These are phyloP conservation scores for Ambrosia artemisiifolia DNA, from an alignment of 129 eudicot species.

Conservation along the genomic window DNA sequence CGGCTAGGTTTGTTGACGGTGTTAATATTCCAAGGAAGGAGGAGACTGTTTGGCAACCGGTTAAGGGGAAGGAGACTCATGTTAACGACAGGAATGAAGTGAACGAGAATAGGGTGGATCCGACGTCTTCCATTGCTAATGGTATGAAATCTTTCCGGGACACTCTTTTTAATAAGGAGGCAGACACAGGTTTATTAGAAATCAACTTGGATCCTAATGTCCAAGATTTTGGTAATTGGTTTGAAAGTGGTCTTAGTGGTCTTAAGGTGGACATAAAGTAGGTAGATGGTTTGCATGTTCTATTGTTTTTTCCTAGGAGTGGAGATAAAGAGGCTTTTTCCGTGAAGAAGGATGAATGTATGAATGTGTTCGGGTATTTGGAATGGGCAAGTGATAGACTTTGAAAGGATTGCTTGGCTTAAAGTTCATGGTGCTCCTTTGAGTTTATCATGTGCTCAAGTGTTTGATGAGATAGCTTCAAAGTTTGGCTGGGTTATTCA, in stretches of 20 bases:
- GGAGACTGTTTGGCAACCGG: background rate
- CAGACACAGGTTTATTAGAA: background rate
- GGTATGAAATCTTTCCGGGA: background rate
- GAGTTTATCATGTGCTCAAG: background rate
- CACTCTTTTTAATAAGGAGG: background rate
- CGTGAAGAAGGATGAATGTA: background rate
- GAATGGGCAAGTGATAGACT: background rate
- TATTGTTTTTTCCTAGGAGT: background rate
- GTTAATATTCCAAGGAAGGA: background rate
- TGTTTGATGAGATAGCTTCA: background rate
- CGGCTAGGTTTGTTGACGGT: background rate
- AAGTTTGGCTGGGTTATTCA: background rate
- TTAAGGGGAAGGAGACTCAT: background rate
- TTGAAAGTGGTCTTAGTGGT: background rate
- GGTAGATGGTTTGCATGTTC: background rate
- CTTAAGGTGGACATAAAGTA: background rate
- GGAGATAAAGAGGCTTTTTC: background rate
- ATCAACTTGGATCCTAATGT: background rate
- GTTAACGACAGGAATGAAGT: background rate
- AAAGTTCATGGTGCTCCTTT: too few relatives aligned
- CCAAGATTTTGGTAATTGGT: background rate
- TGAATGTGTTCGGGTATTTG: background rate
- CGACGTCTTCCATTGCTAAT: background rate
- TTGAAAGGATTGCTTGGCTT: background rate
- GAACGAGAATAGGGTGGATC: background rate